Base-by-base conservation (phyloP, 768 basidiomycete genomes). In the Sutorius australiensis region DNA sequence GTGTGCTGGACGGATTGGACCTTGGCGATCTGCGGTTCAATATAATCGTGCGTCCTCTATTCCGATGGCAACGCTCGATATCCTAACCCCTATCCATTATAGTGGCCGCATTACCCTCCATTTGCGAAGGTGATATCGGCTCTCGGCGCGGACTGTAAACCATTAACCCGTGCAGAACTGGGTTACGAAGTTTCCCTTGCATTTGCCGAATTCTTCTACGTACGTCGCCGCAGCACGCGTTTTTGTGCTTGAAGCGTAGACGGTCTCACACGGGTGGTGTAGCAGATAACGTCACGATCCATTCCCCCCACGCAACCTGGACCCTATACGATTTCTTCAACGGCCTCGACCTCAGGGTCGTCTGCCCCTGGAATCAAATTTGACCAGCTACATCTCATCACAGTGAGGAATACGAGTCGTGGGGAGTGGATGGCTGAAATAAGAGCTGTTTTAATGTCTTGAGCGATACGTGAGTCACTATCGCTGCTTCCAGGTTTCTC, bases 361-460 rank as follows among this genome's bases (percentile, higher is more conserved):
- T 27, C 50, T 13, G 43, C 54, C 12, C 49, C 46, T 24, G 66
- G 61, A 30, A 63, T 67, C 51, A 54, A 38, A 16, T 66, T 58
- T 19, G 54, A 65, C 11, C 60, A 67, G 11, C 43, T 67, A 28
- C 63, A 60, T 10, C 56, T 67, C 12, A 55, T 67, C 43, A 54
- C 57, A 17, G 59, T 67, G 21, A 61, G 65, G 50, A 63, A 63
- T 39, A 67, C 63, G 31, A 65, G 65, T 44, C 39, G 46, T 14
- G 66, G 63, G 32, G 66, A 67, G 42, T 66, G 65, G 65, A 50
- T 56, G 51, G 61, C 66, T 10, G 65, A 67, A 46, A 56, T 67
- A 38, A 54, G 55, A 44, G 66, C 61, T 21, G 57, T 67, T 37
- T 48, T 27, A 28, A 40, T 46, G 41, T 33, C 44, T 38, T 62